Evolutionary conservation across 2,329 filamentous ascomycete species (phyloP).

Genomic region (Rachicladosporium sp.): DNA sequence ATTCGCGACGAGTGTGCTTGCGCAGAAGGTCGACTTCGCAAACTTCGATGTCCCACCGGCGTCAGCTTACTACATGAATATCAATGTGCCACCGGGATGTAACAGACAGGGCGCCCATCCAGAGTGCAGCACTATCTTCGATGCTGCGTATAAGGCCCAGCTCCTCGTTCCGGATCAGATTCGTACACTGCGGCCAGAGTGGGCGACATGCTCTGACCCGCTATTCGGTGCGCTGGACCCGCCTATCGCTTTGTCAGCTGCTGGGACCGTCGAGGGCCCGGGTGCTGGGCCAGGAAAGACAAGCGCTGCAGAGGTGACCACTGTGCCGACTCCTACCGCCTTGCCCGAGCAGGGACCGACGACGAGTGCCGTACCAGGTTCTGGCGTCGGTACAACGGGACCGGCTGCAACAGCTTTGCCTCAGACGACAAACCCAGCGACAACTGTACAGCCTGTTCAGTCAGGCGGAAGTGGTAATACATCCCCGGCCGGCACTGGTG

Average conservation of each 20-base stretch:
- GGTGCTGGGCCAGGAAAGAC: no score
- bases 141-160: conserved; percentile 3
- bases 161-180: conserved; percentile 1
- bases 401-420: no score
- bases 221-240: conserved; percentile 3
- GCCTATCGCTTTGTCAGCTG: conserved; percentile 3
- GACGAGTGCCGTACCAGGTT: no score
- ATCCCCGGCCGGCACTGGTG: no score
- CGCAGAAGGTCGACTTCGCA: background rate
- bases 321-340: no score
- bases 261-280: background rate
- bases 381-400: no score
- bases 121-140: conserved; percentile 5
- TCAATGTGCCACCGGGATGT: conserved; percentile 4
- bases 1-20: background rate
- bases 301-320: no score
- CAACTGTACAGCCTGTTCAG: no score
- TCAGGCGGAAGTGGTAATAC: no score
- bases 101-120: conserved; percentile 4
- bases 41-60: conserved; percentile 1
- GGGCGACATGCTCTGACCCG: conserved; percentile 2
- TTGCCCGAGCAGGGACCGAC: no score
- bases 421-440: no score
- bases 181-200: conserved; percentile 1
- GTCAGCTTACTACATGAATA: conserved; percentile 4